phyloP scores from a whole-genome alignment of 345 rosid species.

The Triadica sebifera region DNA sequence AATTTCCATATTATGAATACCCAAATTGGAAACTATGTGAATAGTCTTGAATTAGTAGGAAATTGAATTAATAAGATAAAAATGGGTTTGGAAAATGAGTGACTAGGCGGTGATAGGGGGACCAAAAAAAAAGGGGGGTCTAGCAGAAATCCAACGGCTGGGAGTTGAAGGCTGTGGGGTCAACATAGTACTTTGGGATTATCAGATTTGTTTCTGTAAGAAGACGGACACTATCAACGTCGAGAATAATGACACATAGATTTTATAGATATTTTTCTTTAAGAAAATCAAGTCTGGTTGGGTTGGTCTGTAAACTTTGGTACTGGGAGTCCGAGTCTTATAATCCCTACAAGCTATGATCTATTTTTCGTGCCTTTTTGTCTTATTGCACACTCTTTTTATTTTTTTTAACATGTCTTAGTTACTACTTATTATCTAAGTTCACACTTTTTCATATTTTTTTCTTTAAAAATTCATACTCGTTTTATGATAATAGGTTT shows the following conservation, averaged over 20 bases:
- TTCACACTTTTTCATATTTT: too few species aligned
- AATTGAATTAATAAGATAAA: not conserved
- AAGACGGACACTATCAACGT: constrained; percentile 44
- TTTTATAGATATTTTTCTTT: constrained; percentile 29
- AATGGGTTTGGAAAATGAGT: too few species aligned
- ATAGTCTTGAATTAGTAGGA: constrained; percentile 8
- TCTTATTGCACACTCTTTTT: too few species aligned
- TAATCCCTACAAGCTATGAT: too few species aligned
- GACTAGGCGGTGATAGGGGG: constrained; percentile 11
- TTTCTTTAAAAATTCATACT: too few species aligned
- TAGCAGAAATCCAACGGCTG: constrained; percentile 1
- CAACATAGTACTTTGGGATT: not conserved
- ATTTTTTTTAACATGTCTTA: too few species aligned
- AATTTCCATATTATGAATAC: not conserved
- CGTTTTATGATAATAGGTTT: too few species aligned
- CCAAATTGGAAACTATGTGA: constrained; percentile 7
- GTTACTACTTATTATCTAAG: too few species aligned
- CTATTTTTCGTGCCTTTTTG: too few species aligned
- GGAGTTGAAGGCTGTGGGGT: constrained; percentile 13
- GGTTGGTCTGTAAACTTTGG: not conserved
- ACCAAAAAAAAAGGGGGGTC: constrained; percentile 5
- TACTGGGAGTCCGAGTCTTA: too few species aligned
- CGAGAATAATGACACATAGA: constrained; percentile 42
- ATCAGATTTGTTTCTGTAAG: constrained; percentile 36
- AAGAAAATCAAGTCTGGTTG: constrained; percentile 48